phyloP scores from a whole-genome alignment of 1,284 basidiomycete genomes.

The Cerioporus squamosus region DNA sequence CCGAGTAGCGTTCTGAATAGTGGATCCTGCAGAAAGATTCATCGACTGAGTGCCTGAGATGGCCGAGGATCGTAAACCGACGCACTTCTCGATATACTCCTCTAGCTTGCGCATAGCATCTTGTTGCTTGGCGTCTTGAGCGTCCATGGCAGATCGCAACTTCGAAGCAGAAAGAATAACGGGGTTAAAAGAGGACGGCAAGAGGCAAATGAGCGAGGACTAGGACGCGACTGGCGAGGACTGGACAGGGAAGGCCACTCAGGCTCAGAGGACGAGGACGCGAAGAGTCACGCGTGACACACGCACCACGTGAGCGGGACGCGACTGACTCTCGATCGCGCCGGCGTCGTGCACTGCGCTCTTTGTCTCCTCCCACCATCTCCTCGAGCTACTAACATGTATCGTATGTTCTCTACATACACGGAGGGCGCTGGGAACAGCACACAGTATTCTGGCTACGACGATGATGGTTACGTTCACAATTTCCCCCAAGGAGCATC shows the following conservation, averaged over 20 bases:
- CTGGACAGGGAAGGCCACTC: background rate
- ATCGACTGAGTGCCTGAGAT: constrained; percentile 19
- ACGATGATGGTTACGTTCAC: too few species aligned
- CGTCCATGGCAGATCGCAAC: constrained; percentile 20
- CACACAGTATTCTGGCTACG: too few species aligned
- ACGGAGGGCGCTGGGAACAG: too few species aligned
- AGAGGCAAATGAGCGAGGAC: background rate
- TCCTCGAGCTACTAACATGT: background rate
- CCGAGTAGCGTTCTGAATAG: constrained; percentile 84
- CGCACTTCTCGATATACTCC: constrained; percentile 54
- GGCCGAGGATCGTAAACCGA: constrained; percentile 9
- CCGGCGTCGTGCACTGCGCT: background rate
- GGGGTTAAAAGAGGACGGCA: background rate
- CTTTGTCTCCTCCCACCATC: background rate
- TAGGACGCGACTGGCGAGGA: constrained; percentile 2
- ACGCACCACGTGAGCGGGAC: constrained; percentile 18
- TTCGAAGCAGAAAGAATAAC: background rate
- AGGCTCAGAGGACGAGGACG: constrained; percentile 11
- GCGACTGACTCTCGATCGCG: constrained; percentile 1
- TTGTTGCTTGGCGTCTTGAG: constrained; percentile 29
- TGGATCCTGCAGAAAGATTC: constrained; percentile 59
- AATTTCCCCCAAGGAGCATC: too few species aligned
- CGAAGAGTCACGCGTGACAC: constrained; percentile 28
- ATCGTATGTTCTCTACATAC: too few species aligned
- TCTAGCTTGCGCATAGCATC: constrained; percentile 52